Evolutionary conservation across 2,329 filamentous ascomycete species (phyloP).

Genomic region (Scopulariopsis brevicaulis): DNA sequence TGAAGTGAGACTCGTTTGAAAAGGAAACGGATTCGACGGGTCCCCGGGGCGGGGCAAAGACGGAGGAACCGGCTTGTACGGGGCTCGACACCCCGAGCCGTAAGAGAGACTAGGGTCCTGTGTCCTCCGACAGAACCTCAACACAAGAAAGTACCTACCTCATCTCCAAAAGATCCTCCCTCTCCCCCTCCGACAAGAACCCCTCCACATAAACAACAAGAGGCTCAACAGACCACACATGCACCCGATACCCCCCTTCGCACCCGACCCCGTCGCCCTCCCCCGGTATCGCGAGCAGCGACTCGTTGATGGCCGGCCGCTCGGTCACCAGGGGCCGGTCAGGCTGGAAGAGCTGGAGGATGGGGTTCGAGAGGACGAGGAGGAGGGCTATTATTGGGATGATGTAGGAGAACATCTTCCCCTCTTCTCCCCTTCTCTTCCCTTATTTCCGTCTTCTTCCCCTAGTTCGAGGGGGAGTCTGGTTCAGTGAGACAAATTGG

Average conservation of each 20-base stretch:
- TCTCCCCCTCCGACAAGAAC: conserved; percentile 33
- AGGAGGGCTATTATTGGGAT: conserved; percentile 27
- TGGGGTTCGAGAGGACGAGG: conserved; percentile 31
- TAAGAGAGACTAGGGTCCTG: too few species aligned
- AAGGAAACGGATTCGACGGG: too few species aligned
- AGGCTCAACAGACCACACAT: conserved; percentile 23
- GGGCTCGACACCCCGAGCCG: too few species aligned
- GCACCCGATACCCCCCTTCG: neutral
- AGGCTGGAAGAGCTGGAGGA: conserved; percentile 20
- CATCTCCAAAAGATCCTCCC: conserved; percentile 33
- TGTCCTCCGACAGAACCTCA: too few species aligned
- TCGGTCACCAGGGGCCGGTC: conserved; percentile 19
- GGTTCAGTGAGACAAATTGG: neutral
- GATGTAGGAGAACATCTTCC: conserved; percentile 31
- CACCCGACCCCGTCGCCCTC: conserved; percentile 4
- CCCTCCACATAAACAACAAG: conserved; percentile 42
- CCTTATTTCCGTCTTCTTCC: neutral
- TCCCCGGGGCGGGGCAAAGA: too few species aligned
- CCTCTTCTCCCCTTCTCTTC: conserved; percentile 11
- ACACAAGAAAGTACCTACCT: conserved; percentile 24
- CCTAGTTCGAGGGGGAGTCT: neutral
- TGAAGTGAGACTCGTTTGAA: neutral
- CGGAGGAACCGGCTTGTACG: too few species aligned
- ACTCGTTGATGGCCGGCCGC: conserved; percentile 35
- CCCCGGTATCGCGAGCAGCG: conserved; percentile 35